phyloP scores from a whole-genome alignment of 176 grass and related monocot species.

The Typha latifolia region DNA sequence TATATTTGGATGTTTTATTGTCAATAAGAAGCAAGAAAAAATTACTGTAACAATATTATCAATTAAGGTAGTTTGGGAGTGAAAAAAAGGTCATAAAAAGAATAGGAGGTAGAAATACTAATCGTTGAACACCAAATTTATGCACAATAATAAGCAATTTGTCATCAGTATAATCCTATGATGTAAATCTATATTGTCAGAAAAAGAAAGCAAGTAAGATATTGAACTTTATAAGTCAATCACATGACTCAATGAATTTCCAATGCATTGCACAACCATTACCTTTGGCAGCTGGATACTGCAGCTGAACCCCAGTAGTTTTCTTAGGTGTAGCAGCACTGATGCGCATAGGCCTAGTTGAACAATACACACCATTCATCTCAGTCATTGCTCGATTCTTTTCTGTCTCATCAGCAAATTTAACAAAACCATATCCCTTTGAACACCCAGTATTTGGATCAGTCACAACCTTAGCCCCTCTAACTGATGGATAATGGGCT shows the following conservation, averaged over 20 bases:
- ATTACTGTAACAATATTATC: too few species aligned
- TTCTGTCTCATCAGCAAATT: constrained; percentile 93
- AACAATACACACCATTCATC: constrained; percentile 97
- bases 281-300: constrained; percentile 61
- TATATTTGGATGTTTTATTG: too few species aligned
- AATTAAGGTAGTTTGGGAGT: too few species aligned
- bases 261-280: constrained; percentile 11
- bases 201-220: constrained; percentile 6
- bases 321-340: constrained; percentile 90
- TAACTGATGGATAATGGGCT: constrained; percentile 71
- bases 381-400: constrained; percentile 97
- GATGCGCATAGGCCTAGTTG: constrained; percentile 91
- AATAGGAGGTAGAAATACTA: too few species aligned
- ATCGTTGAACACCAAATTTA: too few species aligned
- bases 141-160: too few species aligned
- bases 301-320: constrained; percentile 51
- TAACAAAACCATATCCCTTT: constrained; percentile 99
- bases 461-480: constrained; percentile 97
- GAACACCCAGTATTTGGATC: constrained; percentile 93
- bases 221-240: not conserved
- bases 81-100: too few species aligned
- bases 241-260: not conserved
- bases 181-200: not conserved
- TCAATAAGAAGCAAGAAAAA: too few species aligned
- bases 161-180: too few species aligned